These are phyloP conservation scores for Lentinula raphanica DNA, from an alignment of 768 basidiomycete species.

Conservation along the genomic window DNA sequence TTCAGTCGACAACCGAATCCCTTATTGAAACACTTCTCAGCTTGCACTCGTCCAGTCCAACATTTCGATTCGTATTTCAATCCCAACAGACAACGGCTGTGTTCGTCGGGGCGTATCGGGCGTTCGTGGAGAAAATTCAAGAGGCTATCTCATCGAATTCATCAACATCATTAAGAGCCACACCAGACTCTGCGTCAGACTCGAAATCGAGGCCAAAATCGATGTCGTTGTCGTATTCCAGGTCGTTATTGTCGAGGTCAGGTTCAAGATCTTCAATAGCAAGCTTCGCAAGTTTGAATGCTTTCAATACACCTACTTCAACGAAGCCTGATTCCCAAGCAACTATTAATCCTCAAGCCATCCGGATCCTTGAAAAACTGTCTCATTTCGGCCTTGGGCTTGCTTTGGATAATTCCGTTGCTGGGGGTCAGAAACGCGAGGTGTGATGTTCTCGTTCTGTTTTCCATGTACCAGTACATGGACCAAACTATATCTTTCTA, in stretches of 20 bases:
- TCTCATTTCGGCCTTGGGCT: conserved; percentile 62
- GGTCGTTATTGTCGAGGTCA: too few species aligned
- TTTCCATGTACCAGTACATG: too few species aligned
- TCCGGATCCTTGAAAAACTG: conserved; percentile 65
- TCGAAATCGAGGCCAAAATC: too few species aligned
- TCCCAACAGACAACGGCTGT: conserved; percentile 65
- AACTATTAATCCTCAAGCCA: conserved; percentile 23
- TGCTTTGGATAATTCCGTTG: conserved; percentile 57
- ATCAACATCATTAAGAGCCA: too few species aligned
- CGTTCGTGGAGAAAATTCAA: conserved; percentile 46
- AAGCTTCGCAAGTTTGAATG: too few species aligned
- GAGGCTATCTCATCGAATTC: too few species aligned
- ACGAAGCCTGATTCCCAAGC: too few species aligned
- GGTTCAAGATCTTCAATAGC: too few species aligned
- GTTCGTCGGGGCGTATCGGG: conserved; percentile 60
- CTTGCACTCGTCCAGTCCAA: conserved; percentile 56
- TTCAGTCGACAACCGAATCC: conserved; percentile 41
- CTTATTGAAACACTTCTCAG: conserved; percentile 67
- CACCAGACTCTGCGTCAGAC: too few species aligned
- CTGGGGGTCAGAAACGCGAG: conserved; percentile 67
- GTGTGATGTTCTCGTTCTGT: conserved; percentile 36
- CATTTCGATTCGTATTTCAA: conserved; percentile 69
- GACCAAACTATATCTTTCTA: too few species aligned
- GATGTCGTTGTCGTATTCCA: too few species aligned
- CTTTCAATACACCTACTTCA: too few species aligned